Percentiles rank a stretch among this genome's conserved stretches.
phyloP scores from a whole-genome alignment of 2,329 filamentous ascomycete species.

The Ascosphaera apis region DNA sequence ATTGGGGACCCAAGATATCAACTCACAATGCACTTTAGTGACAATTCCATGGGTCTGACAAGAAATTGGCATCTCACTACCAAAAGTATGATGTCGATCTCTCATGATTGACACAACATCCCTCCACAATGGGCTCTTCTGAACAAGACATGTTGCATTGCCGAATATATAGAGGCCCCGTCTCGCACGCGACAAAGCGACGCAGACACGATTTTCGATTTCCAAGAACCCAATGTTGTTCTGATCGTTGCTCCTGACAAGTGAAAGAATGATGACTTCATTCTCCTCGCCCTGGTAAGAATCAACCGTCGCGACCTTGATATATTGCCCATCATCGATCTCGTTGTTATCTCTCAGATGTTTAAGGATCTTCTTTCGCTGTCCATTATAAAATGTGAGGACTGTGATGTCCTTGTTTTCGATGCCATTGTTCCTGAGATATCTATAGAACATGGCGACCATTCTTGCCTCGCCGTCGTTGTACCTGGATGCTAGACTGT shows the following conservation, averaged over 20 bases:
- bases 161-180: slow-evolving; percentile 71
- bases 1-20: slow-evolving; percentile 3
- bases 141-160: slow-evolving; percentile 34
- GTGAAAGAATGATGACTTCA: slow-evolving; percentile 54
- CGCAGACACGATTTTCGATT: slow-evolving; percentile 38
- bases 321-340: slow-evolving; percentile 17
- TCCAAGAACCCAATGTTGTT: slow-evolving; percentile 49
- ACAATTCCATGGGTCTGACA: slow-evolving; percentile 36
- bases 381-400: slow-evolving; percentile 72
- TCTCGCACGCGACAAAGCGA: slow-evolving; percentile 45
- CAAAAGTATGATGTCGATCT: slow-evolving; percentile 3
- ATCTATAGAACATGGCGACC: slow-evolving; percentile 47
- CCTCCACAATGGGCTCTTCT: slow-evolving; percentile 27
- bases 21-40: slow-evolving; percentile 25
- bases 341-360: slow-evolving; percentile 20
- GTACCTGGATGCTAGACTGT: slow-evolving; percentile 40
- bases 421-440: slow-evolving; percentile 47
- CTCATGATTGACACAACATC: slow-evolving; percentile 24
- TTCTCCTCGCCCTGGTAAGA: slow-evolving; percentile 86
- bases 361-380: slow-evolving; percentile 41
- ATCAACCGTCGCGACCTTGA: slow-evolving; percentile 60
- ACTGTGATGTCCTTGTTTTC: slow-evolving; percentile 43
- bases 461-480: slow-evolving; percentile 56
- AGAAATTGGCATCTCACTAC: slow-evolving; percentile 32
- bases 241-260: slow-evolving; percentile 45